A percentile compares a stretch with the other conserved stretches of the same genome.
Conservation (phyloP, 2,329 filamentous ascomycete genomes). For the Aspergillus carbonarius region DNA sequence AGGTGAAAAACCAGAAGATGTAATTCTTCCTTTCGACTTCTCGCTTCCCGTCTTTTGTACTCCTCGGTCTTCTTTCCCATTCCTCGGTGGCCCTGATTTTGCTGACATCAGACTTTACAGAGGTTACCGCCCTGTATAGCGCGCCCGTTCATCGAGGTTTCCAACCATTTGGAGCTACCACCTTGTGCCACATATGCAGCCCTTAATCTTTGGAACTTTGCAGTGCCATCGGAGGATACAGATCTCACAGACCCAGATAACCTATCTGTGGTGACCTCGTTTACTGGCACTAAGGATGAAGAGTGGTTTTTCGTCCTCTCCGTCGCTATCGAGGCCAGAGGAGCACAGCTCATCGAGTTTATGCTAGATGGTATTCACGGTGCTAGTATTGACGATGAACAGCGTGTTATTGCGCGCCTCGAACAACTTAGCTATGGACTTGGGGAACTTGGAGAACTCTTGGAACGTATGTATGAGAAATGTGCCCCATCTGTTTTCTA, state of each 20-base stretch:
- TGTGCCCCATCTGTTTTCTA: slow-evolving; percentile 52
- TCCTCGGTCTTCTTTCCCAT: too few species aligned
- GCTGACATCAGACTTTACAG: slow-evolving; percentile 19
- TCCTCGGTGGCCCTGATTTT: background rate
- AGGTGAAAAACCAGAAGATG: slow-evolving; percentile 67
- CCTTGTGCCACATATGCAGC: slow-evolving; percentile 46
- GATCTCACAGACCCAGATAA: slow-evolving; percentile 41
- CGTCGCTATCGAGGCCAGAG: slow-evolving; percentile 53
- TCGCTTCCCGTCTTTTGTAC: background rate
- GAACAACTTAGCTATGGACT: slow-evolving; percentile 43
- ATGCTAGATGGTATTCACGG: slow-evolving; percentile 49
- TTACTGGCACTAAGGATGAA: slow-evolving; percentile 42
- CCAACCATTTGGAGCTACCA: slow-evolving; percentile 37
- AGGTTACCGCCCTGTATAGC: slow-evolving; percentile 38
- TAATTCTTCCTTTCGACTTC: slow-evolving; percentile 31
- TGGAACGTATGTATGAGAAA: slow-evolving; percentile 54
- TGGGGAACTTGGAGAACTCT: slow-evolving; percentile 40
- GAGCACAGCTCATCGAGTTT: slow-evolving; percentile 32
- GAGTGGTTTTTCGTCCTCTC: slow-evolving; percentile 55
- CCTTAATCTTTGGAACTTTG: slow-evolving; percentile 43
- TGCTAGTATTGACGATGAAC: slow-evolving; percentile 37
- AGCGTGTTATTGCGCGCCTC: slow-evolving; percentile 41
- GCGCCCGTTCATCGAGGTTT: slow-evolving; percentile 38
- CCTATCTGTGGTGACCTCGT: slow-evolving; percentile 34
- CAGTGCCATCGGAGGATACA: slow-evolving; percentile 15